A percentile compares a stretch with the other conserved stretches of the same genome.
Conservation (phyloP, 1,284 basidiomycete species). For the Malassezia cuniculi region DNA sequence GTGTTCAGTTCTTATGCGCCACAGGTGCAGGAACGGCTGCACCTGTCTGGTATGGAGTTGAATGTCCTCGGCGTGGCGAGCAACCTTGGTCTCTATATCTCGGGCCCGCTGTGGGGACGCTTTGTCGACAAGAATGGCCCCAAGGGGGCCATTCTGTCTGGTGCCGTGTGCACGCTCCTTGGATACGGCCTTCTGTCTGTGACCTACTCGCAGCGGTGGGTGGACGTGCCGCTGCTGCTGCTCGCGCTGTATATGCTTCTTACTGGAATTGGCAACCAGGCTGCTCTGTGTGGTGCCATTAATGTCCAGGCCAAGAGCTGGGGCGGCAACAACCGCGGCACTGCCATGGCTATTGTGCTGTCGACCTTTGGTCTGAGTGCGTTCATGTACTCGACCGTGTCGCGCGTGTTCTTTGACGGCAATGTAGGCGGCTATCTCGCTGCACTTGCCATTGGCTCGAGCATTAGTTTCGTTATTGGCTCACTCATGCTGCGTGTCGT, state of each 20-base stretch:
- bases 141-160: conserved; percentile 15
- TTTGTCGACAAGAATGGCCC: conserved; percentile 37
- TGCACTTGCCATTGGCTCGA: conserved; percentile 59
- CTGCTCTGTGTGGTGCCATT: conserved; percentile 43
- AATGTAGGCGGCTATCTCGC: conserved; percentile 59
- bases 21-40: conserved; percentile 41
- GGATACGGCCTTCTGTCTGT: conserved; percentile 11
- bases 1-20: conserved; percentile 43
- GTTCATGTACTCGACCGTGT: conserved; percentile 61
- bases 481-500: conserved; percentile 55
- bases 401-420: conserved; percentile 57
- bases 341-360: conserved; percentile 59
- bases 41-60: conserved; percentile 42
- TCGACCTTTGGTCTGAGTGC: conserved; percentile 74
- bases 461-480: conserved; percentile 58
- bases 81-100: conserved; percentile 44
- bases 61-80: conserved; percentile 46
- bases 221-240: conserved; percentile 4
- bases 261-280: conserved; percentile 32
- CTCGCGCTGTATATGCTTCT: conserved; percentile 32
- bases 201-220: conserved; percentile 6
- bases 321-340: conserved; percentile 50
- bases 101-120: conserved; percentile 36
- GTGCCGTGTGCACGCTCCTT: conserved; percentile 1
- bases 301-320: conserved; percentile 41